These are phyloP conservation scores for Calocybe gangraenosa DNA, from an alignment of 768 basidiomycete species.

Conservation along the genomic window DNA sequence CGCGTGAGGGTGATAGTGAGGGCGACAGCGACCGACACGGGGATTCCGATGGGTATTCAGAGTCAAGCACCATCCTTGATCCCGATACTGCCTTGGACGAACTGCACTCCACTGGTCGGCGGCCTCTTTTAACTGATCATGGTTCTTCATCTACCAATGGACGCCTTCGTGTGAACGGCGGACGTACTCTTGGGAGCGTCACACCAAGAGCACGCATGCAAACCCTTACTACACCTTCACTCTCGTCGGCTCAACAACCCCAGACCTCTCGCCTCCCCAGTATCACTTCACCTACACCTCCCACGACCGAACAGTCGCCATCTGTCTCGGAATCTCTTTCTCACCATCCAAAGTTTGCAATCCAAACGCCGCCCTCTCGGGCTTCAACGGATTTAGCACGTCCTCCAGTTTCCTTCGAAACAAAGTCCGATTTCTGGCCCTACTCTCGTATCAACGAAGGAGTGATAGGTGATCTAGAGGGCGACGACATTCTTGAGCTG, in stretches of 20 bases:
- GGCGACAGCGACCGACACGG: constrained; percentile 30
- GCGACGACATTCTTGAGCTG: constrained; percentile 70
- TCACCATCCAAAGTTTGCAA: background rate
- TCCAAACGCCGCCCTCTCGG: background rate
- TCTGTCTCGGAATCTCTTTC: background rate
- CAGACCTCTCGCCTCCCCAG: background rate
- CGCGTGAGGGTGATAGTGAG: constrained; percentile 59
- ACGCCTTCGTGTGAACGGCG: constrained; percentile 21
- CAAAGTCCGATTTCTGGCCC: constrained; percentile 70
- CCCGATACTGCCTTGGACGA: constrained; percentile 26
- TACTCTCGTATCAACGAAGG: constrained; percentile 50
- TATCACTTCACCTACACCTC: background rate
- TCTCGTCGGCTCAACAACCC: background rate
- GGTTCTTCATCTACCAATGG: constrained; percentile 8
- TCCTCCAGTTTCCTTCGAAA: constrained; percentile 54
- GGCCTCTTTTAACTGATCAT: constrained; percentile 26
- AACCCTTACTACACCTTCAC: background rate
- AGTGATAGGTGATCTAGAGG: constrained; percentile 25
- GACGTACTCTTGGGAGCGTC: constrained; percentile 47
- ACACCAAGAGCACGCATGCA: constrained; percentile 50
- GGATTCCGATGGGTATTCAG: constrained; percentile 36
- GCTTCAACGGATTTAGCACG: constrained; percentile 20
- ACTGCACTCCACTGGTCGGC: constrained; percentile 25
- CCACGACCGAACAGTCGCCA: background rate
- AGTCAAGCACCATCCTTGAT: constrained; percentile 38